Conservation (phyloP, 2,329 filamentous ascomycete genomes). For the Hypoxylon sp. region DNA sequence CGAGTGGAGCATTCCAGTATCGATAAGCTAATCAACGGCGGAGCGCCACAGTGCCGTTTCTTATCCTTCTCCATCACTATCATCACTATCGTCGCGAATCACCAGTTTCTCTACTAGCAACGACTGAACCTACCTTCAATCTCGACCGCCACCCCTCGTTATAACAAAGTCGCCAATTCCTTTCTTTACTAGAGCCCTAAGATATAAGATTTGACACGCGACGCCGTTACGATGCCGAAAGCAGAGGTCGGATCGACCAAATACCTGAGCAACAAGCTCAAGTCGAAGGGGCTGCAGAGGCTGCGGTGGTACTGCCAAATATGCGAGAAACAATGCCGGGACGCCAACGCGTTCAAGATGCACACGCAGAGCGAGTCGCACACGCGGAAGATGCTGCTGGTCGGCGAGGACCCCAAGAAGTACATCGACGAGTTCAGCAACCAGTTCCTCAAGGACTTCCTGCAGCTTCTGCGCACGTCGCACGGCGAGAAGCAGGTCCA, state of each 20-base stretch:
- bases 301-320: slow-evolving; percentile 93
- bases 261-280: slow-evolving; percentile 90
- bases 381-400: slow-evolving; percentile 86
- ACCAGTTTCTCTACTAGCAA: background rate
- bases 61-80: background rate
- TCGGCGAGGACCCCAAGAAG: slow-evolving; percentile 89
- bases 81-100: slow-evolving; percentile 15
- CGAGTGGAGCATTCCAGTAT: slow-evolving; percentile 5
- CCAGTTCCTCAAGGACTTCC: slow-evolving; percentile 86
- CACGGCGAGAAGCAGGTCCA: slow-evolving; percentile 93
- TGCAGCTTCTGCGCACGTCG: slow-evolving; percentile 81
- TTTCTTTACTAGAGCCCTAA: background rate
- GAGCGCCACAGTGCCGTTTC: slow-evolving; percentile 27
- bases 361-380: slow-evolving; percentile 71
- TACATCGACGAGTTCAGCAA: slow-evolving; percentile 85
- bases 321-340: slow-evolving; percentile 82
- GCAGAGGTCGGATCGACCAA: slow-evolving; percentile 95
- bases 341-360: slow-evolving; percentile 93
- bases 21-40: slow-evolving; percentile 24
- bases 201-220: background rate
- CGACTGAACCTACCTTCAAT: background rate
- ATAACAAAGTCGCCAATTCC: background rate
- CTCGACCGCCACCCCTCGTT: background rate
- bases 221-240: slow-evolving; percentile 79
- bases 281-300: slow-evolving; percentile 82